Conservation (phyloP, 2,329 filamentous ascomycete species). For the Fusarium heterosporum region DNA sequence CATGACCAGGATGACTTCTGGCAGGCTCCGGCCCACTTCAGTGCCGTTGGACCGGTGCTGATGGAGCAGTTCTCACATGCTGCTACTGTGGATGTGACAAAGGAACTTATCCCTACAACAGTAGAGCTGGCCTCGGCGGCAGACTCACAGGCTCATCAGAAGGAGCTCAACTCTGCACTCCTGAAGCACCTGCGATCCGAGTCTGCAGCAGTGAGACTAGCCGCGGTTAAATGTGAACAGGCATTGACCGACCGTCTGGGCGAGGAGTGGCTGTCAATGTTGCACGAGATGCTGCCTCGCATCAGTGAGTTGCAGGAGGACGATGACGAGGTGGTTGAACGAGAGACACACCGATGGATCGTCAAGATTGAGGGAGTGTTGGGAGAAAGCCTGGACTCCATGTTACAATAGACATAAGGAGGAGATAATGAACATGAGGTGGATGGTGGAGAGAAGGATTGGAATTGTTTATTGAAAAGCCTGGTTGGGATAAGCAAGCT, state of each 20-base stretch:
- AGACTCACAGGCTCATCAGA: slow-evolving; percentile 89
- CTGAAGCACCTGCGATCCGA: slow-evolving; percentile 83
- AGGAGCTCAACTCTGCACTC: slow-evolving; percentile 83
- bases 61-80: slow-evolving; percentile 72
- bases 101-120: slow-evolving; percentile 77
- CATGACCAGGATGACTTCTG: slow-evolving; percentile 97
- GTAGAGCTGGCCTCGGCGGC: slow-evolving; percentile 83
- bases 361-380: slow-evolving; percentile 87
- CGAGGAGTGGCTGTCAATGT: slow-evolving; percentile 90
- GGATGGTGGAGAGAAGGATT: slow-evolving; percentile 22
- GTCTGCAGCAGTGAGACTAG: slow-evolving; percentile 77
- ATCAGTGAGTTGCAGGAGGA: slow-evolving; percentile 97
- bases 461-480: slow-evolving; percentile 29
- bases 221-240: slow-evolving; percentile 85
- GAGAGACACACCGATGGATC: slow-evolving; percentile 91
- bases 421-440: slow-evolving; percentile 13
- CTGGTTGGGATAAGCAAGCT: slow-evolving; percentile 20
- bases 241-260: slow-evolving; percentile 82
- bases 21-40: slow-evolving; percentile 91
- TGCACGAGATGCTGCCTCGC: slow-evolving; percentile 96
- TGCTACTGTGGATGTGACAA: slow-evolving; percentile 55
- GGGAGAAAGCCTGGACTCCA: slow-evolving; percentile 90
- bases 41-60: slow-evolving; percentile 75
- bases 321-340: slow-evolving; percentile 92
- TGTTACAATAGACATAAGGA: slow-evolving; percentile 77